These are phyloP conservation scores for Coemansia sp. DNA, from an alignment of 192 early-diverging fungal species.

Conservation along the genomic window DNA sequence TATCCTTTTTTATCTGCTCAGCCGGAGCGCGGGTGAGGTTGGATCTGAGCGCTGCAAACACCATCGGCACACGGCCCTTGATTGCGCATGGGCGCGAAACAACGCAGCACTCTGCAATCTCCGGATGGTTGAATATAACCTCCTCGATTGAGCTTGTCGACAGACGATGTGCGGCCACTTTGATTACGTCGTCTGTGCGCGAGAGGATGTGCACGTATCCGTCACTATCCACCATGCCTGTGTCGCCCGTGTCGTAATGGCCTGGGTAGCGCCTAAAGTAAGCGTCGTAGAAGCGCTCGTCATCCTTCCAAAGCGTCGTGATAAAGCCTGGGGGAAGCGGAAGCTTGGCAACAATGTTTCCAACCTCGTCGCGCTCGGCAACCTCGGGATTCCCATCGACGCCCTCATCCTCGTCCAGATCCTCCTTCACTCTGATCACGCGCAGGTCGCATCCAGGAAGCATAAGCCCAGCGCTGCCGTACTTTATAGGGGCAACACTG, in stretches of 20 bases:
- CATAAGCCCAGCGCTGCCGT: conserved; percentile 78
- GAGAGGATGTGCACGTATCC: conserved; percentile 73
- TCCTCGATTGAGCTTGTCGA: conserved; percentile 79
- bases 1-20: conserved; percentile 47
- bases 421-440: conserved; percentile 60
- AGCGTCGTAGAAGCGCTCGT: conserved; percentile 64
- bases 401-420: conserved; percentile 44
- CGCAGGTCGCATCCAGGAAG: conserved; percentile 76
- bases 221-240: conserved; percentile 75
- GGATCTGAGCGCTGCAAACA: conserved; percentile 56
- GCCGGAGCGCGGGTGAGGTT: conserved; percentile 2
- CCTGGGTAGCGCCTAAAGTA: conserved; percentile 81
- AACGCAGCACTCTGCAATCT: conserved; percentile 70
- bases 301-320: conserved; percentile 78
- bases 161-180: conserved; percentile 85
- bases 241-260: conserved; percentile 81
- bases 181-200: conserved; percentile 79
- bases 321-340: conserved; percentile 82
- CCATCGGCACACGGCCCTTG: conserved; percentile 71
- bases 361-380: conserved; percentile 63
- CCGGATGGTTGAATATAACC: conserved; percentile 65
- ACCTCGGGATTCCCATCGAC: conserved; percentile 41
- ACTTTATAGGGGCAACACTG: conserved; percentile 47
- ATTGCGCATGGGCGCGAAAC: conserved; percentile 65
- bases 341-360: conserved; percentile 76